Evolutionary conservation across 1,284 basidiomycete species (phyloP).

Genomic region (Cryptococcus sp.): DNA sequence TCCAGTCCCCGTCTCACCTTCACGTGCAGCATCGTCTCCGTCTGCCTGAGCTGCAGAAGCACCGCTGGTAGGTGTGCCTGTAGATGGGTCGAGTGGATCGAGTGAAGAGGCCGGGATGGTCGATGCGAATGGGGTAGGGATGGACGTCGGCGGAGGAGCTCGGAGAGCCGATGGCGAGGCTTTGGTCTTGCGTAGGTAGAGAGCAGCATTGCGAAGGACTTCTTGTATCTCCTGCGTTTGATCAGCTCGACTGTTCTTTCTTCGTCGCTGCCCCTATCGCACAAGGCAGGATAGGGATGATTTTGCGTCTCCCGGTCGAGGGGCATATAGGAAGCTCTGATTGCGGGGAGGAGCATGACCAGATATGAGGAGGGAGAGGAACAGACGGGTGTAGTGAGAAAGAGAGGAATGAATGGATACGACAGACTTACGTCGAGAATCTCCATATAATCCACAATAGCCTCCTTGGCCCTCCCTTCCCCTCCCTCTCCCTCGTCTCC

Average conservation of each 20-base stretch:
- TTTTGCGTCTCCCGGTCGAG: too few species aligned
- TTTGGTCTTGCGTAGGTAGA: slow-evolving; percentile 36
- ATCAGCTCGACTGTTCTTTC: too few species aligned
- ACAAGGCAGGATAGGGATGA: not conserved
- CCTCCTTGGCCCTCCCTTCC: slow-evolving; percentile 25
- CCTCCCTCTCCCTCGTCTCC: slow-evolving; percentile 14
- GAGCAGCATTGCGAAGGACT: slow-evolving; percentile 40
- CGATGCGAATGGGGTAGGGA: slow-evolving; percentile 36
- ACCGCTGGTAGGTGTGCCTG: not conserved
- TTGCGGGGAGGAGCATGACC: not conserved
- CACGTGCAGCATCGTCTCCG: not conserved
- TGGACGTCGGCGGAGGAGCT: slow-evolving; percentile 22
- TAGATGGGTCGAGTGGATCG: not conserved
- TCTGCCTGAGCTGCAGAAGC: not conserved
- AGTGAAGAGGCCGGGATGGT: slow-evolving; percentile 15
- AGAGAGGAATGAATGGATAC: not conserved
- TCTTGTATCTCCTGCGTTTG: slow-evolving; percentile 41
- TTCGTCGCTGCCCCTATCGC: too few species aligned
- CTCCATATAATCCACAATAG: slow-evolving; percentile 24
- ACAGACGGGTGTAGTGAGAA: not conserved
- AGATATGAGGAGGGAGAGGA: not conserved
- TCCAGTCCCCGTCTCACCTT: not conserved
- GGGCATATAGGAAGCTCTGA: too few species aligned
- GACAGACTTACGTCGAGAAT: slow-evolving; percentile 35
- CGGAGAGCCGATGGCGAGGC: slow-evolving; percentile 28